Percentiles rank a stretch among this genome's conserved stretches.
phyloP scores from a whole-genome alignment of 2,329 filamentous ascomycete genomes.

The Arthroderma sp. region DNA sequence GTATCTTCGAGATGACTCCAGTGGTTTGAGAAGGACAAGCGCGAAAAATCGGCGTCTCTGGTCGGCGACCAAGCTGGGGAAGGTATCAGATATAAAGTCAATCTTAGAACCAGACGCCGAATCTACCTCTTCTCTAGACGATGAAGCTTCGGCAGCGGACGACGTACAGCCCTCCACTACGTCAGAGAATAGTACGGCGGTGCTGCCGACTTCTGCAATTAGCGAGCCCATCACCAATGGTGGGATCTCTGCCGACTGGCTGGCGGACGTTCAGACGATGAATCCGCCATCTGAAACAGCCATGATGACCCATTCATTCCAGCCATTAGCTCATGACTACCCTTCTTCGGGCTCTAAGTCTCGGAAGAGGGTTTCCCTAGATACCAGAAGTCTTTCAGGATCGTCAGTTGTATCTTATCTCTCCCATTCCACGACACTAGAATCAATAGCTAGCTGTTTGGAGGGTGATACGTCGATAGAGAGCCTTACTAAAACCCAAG shows the following conservation, averaged over 20 bases:
- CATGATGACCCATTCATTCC: conserved; percentile 67
- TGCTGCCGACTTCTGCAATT: background rate
- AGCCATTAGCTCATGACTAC: conserved; percentile 42
- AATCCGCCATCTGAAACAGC: conserved; percentile 17
- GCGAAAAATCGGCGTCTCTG: conserved; percentile 74
- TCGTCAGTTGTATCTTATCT: conserved; percentile 72
- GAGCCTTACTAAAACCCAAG: conserved; percentile 42
- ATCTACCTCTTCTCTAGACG: conserved; percentile 21
- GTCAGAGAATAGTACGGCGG: background rate
- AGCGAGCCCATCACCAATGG: conserved; percentile 1
- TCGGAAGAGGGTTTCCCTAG: conserved; percentile 75
- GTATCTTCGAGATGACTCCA: conserved; percentile 73
- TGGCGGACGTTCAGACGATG: conserved; percentile 14
- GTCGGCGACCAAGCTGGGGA: conserved; percentile 70
- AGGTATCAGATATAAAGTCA: conserved; percentile 58
- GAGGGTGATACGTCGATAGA: conserved; percentile 82
- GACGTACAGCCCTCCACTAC: conserved; percentile 11
- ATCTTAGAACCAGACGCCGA: conserved; percentile 62
- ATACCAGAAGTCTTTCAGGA: conserved; percentile 74
- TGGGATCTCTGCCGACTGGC: conserved; percentile 7
- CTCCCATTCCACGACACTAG: conserved; percentile 65
- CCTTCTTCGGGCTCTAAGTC: conserved; percentile 30
- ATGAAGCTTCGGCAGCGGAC: conserved; percentile 17
- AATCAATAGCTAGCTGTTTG: conserved; percentile 57
- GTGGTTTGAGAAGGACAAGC: conserved; percentile 69